phyloP scores from a whole-genome alignment of 2,329 filamentous ascomycete genomes.

The Xylariaceae sp. region DNA sequence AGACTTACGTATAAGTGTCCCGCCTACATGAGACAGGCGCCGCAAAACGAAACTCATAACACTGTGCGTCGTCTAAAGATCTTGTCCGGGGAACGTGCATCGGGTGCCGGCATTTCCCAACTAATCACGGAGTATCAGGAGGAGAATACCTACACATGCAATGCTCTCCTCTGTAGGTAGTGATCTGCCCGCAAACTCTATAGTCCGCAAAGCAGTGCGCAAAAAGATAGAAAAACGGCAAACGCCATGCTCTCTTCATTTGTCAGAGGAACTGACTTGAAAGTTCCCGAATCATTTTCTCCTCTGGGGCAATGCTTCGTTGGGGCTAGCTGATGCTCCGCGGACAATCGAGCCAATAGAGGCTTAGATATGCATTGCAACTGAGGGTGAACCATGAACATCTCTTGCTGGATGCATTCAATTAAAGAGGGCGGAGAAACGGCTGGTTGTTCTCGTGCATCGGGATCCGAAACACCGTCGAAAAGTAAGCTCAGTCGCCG shows the following conservation, averaged over 20 bases:
- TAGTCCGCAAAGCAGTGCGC: neutral
- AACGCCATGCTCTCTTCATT: conserved; percentile 4
- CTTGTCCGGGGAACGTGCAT: too few species aligned
- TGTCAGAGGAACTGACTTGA: conserved; percentile 5
- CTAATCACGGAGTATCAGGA: conserved; percentile 5
- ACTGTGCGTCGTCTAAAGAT: conserved; percentile 5
- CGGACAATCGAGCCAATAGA: conserved; percentile 10
- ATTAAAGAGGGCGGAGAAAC: neutral
- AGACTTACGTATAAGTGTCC: neutral
- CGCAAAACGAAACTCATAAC: conserved; percentile 1
- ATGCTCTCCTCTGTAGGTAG: neutral
- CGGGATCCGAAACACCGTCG: conserved; percentile 16
- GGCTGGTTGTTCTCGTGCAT: conserved; percentile 1
- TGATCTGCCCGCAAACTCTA: neutral
- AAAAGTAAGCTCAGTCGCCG: conserved; percentile 8
- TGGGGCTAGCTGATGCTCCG: neutral
- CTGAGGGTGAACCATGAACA: neutral
- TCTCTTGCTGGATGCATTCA: neutral
- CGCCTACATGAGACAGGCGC: conserved; percentile 17
- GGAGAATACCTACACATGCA: neutral
- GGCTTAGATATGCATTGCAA: neutral
- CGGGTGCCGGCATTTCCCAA: conserved; percentile 7
- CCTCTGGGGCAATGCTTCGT: neutral
- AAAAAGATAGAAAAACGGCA: neutral
- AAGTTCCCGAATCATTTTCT: neutral